Evolutionary conservation across 345 rosid genomes (phyloP), one percentile per base, ranked within the genome.

Genomic region (Turritis glabra): DNA sequence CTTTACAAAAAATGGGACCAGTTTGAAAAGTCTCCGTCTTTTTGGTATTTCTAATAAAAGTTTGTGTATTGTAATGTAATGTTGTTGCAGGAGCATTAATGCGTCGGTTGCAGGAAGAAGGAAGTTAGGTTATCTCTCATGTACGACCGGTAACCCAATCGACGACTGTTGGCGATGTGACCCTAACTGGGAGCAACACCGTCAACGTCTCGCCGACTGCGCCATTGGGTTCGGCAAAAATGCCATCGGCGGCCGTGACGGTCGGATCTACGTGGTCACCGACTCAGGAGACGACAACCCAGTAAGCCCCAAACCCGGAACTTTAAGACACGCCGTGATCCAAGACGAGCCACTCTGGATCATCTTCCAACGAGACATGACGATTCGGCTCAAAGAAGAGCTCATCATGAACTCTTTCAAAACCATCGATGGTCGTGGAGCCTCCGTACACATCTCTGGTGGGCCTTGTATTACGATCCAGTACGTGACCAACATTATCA

Each of bases 91-190:
- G 85, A 86, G 85, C 72, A 85, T 88, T 72, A 89, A 88, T 82
- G 91, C 81, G 44, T 78, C 81, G 2, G 12, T 77, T 21, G 66
- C 71, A 4, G 82, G 87, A 1, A 77, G 88, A 80, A 87, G 97
- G 73, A 88, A 82, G 80, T 64, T 90, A 64, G 92, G 85, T 0
- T 87, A 83, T 41, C 78, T 88, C 27, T 90, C 96, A 10, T 88
- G 96, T 27, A 83, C 85, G 1, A 88, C 90, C 1, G 96, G 92
- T 1, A 90, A 90, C 65, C 96, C 97, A 5, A 84, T 88, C 19
- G 97, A 90, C 25, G 94, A 90, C 66, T 90, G 97, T 74, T 90
- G 94, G 97, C 44, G 97, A n/a, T 90, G 93, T 66, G 97, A 90
- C 82, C 88, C 94, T 47, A 66, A 87, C 33, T 90, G 97, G 94